Conservation (phyloP, 1,284 basidiomycete genomes). For the Cutaneotrichosporon sp. region DNA sequence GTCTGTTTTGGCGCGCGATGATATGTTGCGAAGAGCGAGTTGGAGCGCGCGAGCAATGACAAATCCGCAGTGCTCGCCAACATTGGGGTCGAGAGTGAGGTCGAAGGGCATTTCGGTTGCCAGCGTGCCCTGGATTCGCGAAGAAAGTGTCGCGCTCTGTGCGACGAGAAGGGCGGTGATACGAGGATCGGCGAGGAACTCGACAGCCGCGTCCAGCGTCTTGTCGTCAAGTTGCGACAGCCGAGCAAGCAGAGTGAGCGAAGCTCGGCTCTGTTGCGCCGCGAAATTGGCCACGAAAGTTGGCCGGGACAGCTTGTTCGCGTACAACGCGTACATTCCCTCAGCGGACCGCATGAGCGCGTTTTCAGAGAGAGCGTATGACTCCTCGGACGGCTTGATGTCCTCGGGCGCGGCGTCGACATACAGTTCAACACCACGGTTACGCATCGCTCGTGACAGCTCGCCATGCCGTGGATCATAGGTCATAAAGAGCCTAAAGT, state of each 20-base stretch:
- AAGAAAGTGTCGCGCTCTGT: background rate
- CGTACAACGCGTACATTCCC: conserved; percentile 1
- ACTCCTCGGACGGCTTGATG: background rate
- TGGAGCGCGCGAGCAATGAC: conserved; percentile 25
- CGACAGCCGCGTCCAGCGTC: background rate
- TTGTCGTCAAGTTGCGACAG: conserved; percentile 4
- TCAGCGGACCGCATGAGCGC: conserved; percentile 7
- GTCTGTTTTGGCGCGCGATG: conserved; percentile 14
- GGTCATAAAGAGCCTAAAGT: conserved; percentile 92
- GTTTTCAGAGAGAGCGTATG: conserved; percentile 11
- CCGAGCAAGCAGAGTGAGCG: background rate
- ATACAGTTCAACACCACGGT: conserved; percentile 84
- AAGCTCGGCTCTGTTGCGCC: conserved; percentile 11
- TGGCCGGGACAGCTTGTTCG: background rate
- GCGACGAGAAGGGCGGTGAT: conserved; percentile 3
- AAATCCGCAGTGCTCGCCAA: conserved; percentile 3
- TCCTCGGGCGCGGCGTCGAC: conserved; percentile 17
- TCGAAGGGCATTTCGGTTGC: conserved; percentile 27
- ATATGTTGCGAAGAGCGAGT: conserved; percentile 28
- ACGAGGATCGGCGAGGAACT: conserved; percentile 10
- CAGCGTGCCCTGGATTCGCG: conserved; percentile 1
- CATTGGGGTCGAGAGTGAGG: conserved; percentile 32
- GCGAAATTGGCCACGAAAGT: conserved; percentile 12
- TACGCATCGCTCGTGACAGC: conserved; percentile 95
- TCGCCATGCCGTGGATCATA: conserved; percentile 89